phyloP scores from a whole-genome alignment of 352 stramenopile genomes.

The Globisporangium canariense region DNA sequence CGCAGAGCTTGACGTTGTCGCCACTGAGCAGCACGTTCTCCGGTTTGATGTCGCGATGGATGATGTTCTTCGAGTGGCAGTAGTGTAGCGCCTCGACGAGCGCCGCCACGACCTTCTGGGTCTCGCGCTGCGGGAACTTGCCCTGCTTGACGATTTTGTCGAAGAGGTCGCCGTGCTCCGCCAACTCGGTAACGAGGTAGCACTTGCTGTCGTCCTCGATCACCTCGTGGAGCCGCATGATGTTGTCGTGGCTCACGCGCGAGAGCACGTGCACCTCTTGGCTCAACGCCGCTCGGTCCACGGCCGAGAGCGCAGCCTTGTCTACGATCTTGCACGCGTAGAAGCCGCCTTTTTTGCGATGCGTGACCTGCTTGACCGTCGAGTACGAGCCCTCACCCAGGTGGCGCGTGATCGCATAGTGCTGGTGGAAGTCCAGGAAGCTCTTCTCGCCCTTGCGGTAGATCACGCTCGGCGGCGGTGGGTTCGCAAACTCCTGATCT shows the following conservation, averaged over 20 bases:
- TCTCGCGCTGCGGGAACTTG: slow-evolving; percentile 62
- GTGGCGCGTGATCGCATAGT: slow-evolving; percentile 76
- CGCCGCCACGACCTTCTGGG: slow-evolving; percentile 61
- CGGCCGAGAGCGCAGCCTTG: slow-evolving; percentile 66
- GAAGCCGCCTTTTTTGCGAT: slow-evolving; percentile 65
- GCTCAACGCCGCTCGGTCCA: slow-evolving; percentile 66
- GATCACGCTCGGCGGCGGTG: slow-evolving; percentile 29
- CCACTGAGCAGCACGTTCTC: slow-evolving; percentile 81
- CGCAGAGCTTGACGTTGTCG: slow-evolving; percentile 78
- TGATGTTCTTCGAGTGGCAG: slow-evolving; percentile 87
- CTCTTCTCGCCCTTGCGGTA: slow-evolving; percentile 78
- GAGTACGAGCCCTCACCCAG: slow-evolving; percentile 87
- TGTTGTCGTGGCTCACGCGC: slow-evolving; percentile 80
- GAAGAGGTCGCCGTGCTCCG: slow-evolving; percentile 88
- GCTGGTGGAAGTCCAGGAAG: slow-evolving; percentile 81
- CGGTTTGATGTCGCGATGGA: slow-evolving; percentile 85
- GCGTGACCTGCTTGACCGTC: slow-evolving; percentile 85
- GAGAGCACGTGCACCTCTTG: slow-evolving; percentile 73
- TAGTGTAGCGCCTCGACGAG: slow-evolving; percentile 90
- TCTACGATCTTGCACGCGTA: slow-evolving; percentile 86
- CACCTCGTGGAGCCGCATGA: slow-evolving; percentile 92
- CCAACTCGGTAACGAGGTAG: slow-evolving; percentile 97
- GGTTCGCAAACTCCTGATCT: slow-evolving; percentile 6
- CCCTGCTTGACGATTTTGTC: slow-evolving; percentile 85
- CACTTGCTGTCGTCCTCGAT: slow-evolving; percentile 94